Percentiles rank a stretch among this genome's conserved stretches.
Evolutionary conservation across 2,329 filamentous ascomycete species (phyloP).

Genomic region (Tricladium varicosporioides): DNA sequence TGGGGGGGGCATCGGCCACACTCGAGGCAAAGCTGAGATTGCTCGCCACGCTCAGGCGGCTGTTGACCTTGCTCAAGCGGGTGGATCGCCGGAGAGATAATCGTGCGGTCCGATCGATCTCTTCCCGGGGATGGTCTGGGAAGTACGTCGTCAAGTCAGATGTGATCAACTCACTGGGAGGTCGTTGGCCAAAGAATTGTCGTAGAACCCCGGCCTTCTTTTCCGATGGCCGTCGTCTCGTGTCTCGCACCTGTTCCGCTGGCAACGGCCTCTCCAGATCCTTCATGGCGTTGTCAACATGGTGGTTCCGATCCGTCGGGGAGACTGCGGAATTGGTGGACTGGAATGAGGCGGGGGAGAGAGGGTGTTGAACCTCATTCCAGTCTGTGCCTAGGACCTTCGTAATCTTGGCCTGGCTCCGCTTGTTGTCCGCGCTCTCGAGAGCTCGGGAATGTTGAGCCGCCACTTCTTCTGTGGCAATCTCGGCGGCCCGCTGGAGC

Average conservation of each 20-base stretch:
- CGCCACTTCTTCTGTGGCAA: slow-evolving; percentile 83
- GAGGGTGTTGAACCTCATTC: slow-evolving; percentile 78
- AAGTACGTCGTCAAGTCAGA: slow-evolving; percentile 97
- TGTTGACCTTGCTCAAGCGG: slow-evolving; percentile 87
- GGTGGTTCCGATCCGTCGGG: slow-evolving; percentile 62
- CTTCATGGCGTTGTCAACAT: slow-evolving; percentile 57
- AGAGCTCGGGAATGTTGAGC: slow-evolving; percentile 66
- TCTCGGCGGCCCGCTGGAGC: slow-evolving; percentile 80
- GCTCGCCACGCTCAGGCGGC: slow-evolving; percentile 88
- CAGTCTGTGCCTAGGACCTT: slow-evolving; percentile 86
- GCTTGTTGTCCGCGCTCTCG: slow-evolving; percentile 62
- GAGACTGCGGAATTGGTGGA: slow-evolving; percentile 32
- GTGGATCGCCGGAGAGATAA: slow-evolving; percentile 89
- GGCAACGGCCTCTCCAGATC: slow-evolving; percentile 57
- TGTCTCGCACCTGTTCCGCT: slow-evolving; percentile 33
- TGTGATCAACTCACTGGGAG: slow-evolving; percentile 95
- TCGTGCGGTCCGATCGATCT: slow-evolving; percentile 93
- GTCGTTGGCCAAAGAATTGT: slow-evolving; percentile 86
- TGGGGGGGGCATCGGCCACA: slow-evolving; percentile 86
- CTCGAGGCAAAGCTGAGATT: slow-evolving; percentile 92
- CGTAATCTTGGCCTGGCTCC: slow-evolving; percentile 83
- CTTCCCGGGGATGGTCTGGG: slow-evolving; percentile 88
- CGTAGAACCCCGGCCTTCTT: slow-evolving; percentile 60
- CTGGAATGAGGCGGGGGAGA: slow-evolving; percentile 75
- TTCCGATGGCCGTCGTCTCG: slow-evolving; percentile 29